A percentile compares a stretch with the other conserved stretches of the same genome.
phyloP scores from a whole-genome alignment of 179 eudicot genomes.

The Drosera spatulata region DNA sequence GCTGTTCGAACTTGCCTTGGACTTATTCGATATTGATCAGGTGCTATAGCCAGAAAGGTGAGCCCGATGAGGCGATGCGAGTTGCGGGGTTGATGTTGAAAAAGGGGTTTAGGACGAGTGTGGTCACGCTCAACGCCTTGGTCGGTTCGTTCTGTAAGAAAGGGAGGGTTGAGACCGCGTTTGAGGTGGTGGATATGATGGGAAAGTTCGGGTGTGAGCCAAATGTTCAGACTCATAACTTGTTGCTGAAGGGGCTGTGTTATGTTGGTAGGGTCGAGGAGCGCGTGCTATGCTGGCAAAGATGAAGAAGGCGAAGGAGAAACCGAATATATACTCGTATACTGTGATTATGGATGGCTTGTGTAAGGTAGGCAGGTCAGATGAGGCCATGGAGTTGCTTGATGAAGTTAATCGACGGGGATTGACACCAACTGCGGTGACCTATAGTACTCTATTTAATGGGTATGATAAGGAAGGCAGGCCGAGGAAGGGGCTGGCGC shows the following conservation, averaged over 20 bases:
- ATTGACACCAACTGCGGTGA: constrained; percentile 45
- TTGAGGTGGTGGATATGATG: constrained; percentile 52
- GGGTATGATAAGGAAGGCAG: constrained; percentile 76
- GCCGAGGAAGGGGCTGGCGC: constrained; percentile 46
- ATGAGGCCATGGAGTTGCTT: constrained; percentile 64
- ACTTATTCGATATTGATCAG: constrained; percentile 49
- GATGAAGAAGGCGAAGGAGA: constrained; percentile 23
- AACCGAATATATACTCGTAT: constrained; percentile 53
- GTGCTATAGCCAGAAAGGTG: constrained; percentile 41
- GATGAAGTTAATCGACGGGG: constrained; percentile 44
- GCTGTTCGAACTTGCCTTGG: constrained; percentile 41
- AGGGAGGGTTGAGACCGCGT: constrained; percentile 46
- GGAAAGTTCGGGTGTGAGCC: constrained; percentile 32
- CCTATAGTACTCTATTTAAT: constrained; percentile 57
- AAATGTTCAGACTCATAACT: constrained; percentile 57
- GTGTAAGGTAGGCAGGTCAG: constrained; percentile 73
- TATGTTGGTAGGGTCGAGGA: constrained; percentile 70
- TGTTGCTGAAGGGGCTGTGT: constrained; percentile 69
- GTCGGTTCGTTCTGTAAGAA: constrained; percentile 47
- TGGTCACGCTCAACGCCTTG: constrained; percentile 40
- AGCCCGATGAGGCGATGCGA: constrained; percentile 40
- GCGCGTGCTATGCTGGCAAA: constrained; percentile 41
- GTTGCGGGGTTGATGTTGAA: constrained; percentile 34
- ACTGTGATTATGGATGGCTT: constrained; percentile 80
- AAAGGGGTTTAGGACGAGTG: constrained; percentile 45